Evolutionary conservation across 768 basidiomycete genomes (phyloP).

Genomic region (Chalciporus chontae): DNA sequence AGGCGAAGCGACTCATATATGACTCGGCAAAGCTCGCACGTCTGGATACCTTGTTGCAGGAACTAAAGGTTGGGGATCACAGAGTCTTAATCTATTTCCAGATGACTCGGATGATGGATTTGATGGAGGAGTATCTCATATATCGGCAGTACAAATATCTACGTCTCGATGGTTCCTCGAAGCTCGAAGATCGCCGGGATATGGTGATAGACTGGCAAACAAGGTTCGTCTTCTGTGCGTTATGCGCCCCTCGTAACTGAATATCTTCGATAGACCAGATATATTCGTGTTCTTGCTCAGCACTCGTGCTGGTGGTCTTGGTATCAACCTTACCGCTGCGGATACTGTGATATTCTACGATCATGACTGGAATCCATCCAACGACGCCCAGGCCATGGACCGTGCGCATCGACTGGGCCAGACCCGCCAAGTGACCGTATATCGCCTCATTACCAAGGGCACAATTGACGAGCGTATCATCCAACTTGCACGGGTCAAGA

Average conservation of each 20-base stretch:
- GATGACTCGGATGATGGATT: constrained; percentile 99
- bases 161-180: constrained; percentile 88
- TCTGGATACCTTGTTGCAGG: constrained; percentile 83
- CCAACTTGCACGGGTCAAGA: constrained; percentile 93
- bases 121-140: constrained; percentile 98
- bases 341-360: constrained; percentile 29
- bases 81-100: constrained; percentile 97
- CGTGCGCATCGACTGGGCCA: constrained; percentile 96
- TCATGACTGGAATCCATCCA: constrained; percentile 71
- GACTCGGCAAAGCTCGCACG: constrained; percentile 96
- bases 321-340: constrained; percentile 89
- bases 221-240: constrained; percentile 48
- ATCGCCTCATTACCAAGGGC: constrained; percentile 88
- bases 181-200: constrained; percentile 92
- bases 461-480: constrained; percentile 98
- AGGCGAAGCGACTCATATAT: constrained; percentile 90
- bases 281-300: constrained; percentile 93
- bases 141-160: constrained; percentile 96
- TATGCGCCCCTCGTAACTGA: not conserved
- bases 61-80: constrained; percentile 90
- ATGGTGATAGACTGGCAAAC: constrained; percentile 99
- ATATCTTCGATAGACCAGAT: constrained; percentile 49
- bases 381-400: constrained; percentile 98
- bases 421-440: constrained; percentile 95
- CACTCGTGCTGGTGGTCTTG: constrained; percentile 93